Evolutionary conservation across 192 early-diverging fungal species (phyloP), one percentile per base, ranked within the genome.

Genomic region (Funneliformis geosporum): DNA sequence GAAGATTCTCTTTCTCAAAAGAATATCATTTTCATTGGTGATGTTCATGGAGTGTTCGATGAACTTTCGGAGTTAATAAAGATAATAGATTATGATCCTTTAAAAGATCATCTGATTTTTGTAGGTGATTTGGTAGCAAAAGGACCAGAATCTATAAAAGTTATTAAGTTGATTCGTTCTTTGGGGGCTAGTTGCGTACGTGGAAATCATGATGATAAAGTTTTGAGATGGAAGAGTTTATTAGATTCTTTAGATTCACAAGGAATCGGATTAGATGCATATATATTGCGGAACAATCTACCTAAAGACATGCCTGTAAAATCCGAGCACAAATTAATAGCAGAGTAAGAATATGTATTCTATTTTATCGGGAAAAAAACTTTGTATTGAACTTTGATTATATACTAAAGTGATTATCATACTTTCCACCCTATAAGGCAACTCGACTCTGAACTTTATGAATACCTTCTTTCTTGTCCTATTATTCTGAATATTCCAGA

Each of bases 131-230:
- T 94, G 1, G 84, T 88, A 8, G 84, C 89, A 46, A 92, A 92
- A 62, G 93, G 93, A 0, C 88, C 89, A 23, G 81, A 89, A 39
- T 92, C 89, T 12, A 60, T 88, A 4, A 85, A 85, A 18, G 92
- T 93, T 0, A 68, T 93, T 43, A 81, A 85, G 59, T 82, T 83
- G 16, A 90, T 90, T 1, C 71, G 83, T 46, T 75, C 86, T 42
- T 64, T 90, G 3, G 79, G 77, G 21, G 88, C 87, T 21, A 82
- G 85, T 79, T 87, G 89, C 79, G 89, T 91, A 3, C 87, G 92
- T 25, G 93, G 93, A 38, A 94, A 94, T 79, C 93, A 94, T 61
- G 93, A 94, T 66, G 91, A 94, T 80, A 84, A 84, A 47, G 89
- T 93, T 4, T 82, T 93, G n/a, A 82, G 88, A 16, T 89, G 89